A percentile compares a stretch with the other conserved stretches of the same genome.
Evolutionary conservation across 192 early-diverging fungal species (phyloP).

Genomic region (Lunasporangiospora selenospora): DNA sequence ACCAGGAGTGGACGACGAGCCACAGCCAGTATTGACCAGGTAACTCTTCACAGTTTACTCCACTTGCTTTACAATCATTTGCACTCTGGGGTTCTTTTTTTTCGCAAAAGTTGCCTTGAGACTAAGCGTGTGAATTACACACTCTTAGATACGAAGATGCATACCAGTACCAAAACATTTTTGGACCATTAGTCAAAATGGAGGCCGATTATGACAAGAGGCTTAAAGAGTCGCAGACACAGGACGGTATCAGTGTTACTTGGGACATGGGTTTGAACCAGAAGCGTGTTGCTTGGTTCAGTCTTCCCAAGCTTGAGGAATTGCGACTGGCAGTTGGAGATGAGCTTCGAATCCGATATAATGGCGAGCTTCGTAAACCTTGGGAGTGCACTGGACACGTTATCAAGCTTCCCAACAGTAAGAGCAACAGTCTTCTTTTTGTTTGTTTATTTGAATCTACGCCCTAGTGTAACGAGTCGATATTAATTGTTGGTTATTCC

Average conservation of each 20-base stretch:
- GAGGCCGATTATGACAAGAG: slow-evolving; percentile 93
- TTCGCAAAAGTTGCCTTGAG: no score
- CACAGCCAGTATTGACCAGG: slow-evolving; percentile 80
- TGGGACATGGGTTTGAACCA: slow-evolving; percentile 98
- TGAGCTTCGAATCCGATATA: slow-evolving; percentile 88
- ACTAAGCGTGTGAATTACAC: background rate
- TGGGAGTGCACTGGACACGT: slow-evolving; percentile 94
- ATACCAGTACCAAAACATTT: slow-evolving; percentile 96
- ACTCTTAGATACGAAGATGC: slow-evolving; percentile 88
- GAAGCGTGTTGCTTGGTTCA: slow-evolving; percentile 92
- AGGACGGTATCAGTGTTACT: slow-evolving; percentile 93
- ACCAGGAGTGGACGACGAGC: slow-evolving; percentile 85
- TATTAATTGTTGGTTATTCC: no score
- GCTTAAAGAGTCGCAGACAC: slow-evolving; percentile 92
- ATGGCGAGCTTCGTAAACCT: slow-evolving; percentile 81
- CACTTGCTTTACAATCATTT: no score
- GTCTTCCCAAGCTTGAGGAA: slow-evolving; percentile 94
- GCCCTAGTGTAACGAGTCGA: no score
- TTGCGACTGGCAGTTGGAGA: slow-evolving; percentile 93
- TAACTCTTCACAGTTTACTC: no score
- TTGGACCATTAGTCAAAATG: slow-evolving; percentile 93
- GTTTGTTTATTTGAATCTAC: background rate
- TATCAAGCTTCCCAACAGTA: slow-evolving; percentile 95
- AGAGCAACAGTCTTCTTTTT: no score
- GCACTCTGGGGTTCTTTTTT: no score